phyloP scores from a whole-genome alignment of 1,139 yeast species.

The Suhomyces anneliseae region DNA sequence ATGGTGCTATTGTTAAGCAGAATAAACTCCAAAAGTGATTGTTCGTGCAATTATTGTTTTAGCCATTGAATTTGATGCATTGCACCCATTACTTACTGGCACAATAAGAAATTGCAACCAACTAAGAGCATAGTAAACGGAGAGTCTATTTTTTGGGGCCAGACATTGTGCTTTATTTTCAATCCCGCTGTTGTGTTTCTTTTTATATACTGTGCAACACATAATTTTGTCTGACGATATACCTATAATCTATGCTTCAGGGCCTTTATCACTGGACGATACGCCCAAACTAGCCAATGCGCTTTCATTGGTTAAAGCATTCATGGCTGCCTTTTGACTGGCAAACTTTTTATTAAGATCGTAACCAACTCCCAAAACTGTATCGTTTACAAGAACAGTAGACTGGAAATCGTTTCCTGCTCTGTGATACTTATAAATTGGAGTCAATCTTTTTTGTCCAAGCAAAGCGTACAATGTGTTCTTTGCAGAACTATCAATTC shows the following conservation, averaged over 20 bases:
- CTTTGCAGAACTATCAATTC: constrained; percentile 25
- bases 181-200: too few species aligned
- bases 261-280: background rate
- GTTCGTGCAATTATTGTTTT: too few species aligned
- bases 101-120: too few species aligned
- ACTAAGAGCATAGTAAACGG: too few species aligned
- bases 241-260: background rate
- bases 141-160: too few species aligned
- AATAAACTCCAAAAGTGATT: too few species aligned
- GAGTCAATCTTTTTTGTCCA: constrained; percentile 23
- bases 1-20: too few species aligned
- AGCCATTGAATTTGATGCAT: too few species aligned
- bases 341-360: constrained; percentile 33
- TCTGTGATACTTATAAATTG: constrained; percentile 21
- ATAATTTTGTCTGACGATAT: too few species aligned
- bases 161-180: too few species aligned
- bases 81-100: too few species aligned
- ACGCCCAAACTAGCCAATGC: constrained; percentile 19
- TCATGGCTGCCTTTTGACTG: constrained; percentile 33
- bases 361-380: constrained; percentile 32
- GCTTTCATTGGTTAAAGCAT: constrained; percentile 25
- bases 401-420: constrained; percentile 24
- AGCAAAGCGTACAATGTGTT: constrained; percentile 28
- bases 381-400: constrained; percentile 26
- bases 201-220: too few species aligned